phyloP scores from a whole-genome alignment of 495 filamentous ascomycete genomes.

The Lasiosphaeria miniovina region DNA sequence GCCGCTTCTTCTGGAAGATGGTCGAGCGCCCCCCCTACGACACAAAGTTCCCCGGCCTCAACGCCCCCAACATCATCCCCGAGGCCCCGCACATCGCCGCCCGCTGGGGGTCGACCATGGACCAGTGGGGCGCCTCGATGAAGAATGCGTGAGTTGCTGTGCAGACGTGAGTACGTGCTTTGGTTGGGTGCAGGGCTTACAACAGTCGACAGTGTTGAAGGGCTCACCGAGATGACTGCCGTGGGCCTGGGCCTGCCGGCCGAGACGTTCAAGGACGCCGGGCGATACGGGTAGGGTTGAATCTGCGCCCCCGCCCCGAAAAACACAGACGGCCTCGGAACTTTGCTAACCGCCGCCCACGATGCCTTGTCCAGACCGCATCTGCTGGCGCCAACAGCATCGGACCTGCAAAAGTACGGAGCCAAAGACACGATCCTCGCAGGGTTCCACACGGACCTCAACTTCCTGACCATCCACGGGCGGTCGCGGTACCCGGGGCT shows the following conservation, averaged over 20 bases:
- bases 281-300: slow-evolving; percentile 42
- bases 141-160: slow-evolving; percentile 45
- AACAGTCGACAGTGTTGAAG: slow-evolving; percentile 36
- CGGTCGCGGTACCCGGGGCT: slow-evolving; percentile 52
- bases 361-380: slow-evolving; percentile 36
- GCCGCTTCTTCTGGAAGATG: slow-evolving; percentile 52
- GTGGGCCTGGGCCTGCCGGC: slow-evolving; percentile 45
- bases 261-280: slow-evolving; percentile 44
- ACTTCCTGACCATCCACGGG: slow-evolving; percentile 55
- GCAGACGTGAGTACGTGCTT: background rate
- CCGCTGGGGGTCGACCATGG: slow-evolving; percentile 45
- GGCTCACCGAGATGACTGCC: slow-evolving; percentile 47
- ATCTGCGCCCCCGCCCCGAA: slow-evolving; percentile 8
- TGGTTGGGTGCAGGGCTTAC: background rate
- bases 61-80: slow-evolving; percentile 44
- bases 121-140: slow-evolving; percentile 49
- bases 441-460: slow-evolving; percentile 53
- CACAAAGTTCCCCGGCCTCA: slow-evolving; percentile 45
- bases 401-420: slow-evolving; percentile 46
- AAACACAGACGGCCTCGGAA: background rate
- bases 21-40: slow-evolving; percentile 43
- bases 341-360: background rate
- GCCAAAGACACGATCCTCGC: slow-evolving; percentile 50
- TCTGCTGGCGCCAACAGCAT: slow-evolving; percentile 50
- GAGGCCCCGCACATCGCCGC: slow-evolving; percentile 38